phyloP scores from a whole-genome alignment of 2,329 filamentous ascomycete species.

The Zymoseptoria tritici region DNA sequence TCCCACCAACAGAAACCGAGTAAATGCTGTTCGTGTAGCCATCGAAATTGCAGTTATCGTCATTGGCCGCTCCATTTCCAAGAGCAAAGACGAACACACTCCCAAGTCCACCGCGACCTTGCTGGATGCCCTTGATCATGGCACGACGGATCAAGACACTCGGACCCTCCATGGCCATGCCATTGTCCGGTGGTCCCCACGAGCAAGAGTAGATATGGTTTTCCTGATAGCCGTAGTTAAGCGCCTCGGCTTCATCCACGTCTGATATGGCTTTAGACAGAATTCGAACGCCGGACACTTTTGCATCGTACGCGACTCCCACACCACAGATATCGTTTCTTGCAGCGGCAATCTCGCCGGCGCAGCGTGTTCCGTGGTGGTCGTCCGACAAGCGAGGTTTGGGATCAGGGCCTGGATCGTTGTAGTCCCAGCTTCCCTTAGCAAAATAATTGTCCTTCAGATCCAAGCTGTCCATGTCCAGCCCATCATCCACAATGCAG shows the following conservation, averaged over 20 bases:
- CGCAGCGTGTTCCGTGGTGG: slow-evolving; percentile 85
- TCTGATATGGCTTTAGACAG: slow-evolving; percentile 85
- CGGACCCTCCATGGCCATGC: slow-evolving; percentile 86
- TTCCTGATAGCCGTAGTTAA: slow-evolving; percentile 85
- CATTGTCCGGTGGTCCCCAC: slow-evolving; percentile 94
- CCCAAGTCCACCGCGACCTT: slow-evolving; percentile 73
- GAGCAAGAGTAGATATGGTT: slow-evolving; percentile 99
- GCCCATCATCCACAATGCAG: slow-evolving; percentile 89
- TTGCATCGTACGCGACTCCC: slow-evolving; percentile 90
- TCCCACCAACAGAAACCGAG: slow-evolving; percentile 90
- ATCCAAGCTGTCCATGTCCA: slow-evolving; percentile 93
- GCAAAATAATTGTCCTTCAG: slow-evolving; percentile 91
- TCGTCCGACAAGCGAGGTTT: slow-evolving; percentile 79
- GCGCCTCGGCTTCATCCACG: slow-evolving; percentile 80
- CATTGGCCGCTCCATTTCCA: slow-evolving; percentile 78
- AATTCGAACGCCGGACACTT: slow-evolving; percentile 85
- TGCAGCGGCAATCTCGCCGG: slow-evolving; percentile 87
- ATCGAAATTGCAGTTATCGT: slow-evolving; percentile 98
- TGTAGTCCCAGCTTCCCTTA: slow-evolving; percentile 90
- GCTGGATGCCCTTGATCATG: slow-evolving; percentile 86
- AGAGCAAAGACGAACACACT: slow-evolving; percentile 96
- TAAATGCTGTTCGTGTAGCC: slow-evolving; percentile 99
- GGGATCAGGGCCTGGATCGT: slow-evolving; percentile 72
- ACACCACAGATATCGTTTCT: slow-evolving; percentile 89
- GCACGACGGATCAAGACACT: slow-evolving; percentile 80